These are phyloP conservation scores for Aspergillus thermomutatus DNA, from an alignment of 2,329 filamentous ascomycete species.

Conservation along the genomic window DNA sequence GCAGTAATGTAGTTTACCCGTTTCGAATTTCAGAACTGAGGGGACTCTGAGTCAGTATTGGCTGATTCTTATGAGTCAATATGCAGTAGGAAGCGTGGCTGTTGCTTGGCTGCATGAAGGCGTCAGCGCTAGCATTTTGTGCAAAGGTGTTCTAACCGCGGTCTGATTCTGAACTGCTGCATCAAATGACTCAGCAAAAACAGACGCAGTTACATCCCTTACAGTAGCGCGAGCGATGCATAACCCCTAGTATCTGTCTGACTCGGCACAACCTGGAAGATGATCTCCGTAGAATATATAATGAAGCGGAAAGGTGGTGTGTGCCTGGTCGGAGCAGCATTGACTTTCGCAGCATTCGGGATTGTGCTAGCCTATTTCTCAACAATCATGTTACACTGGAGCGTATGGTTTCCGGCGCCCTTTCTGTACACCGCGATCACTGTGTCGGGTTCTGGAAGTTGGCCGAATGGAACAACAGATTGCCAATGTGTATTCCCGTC, in stretches of 20 bases:
- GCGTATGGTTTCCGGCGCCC: background rate
- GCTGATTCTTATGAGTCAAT: background rate
- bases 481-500: conserved; percentile 26
- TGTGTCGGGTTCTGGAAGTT: background rate
- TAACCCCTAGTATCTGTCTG: background rate
- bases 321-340: background rate
- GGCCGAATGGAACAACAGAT: background rate
- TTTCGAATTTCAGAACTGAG: background rate
- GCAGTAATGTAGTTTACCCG: no score
- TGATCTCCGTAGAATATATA: background rate
- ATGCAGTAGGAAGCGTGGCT: no score
- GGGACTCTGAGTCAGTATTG: background rate
- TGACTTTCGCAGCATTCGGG: background rate
- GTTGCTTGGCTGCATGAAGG: no score
- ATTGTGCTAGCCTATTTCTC: background rate
- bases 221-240: background rate
- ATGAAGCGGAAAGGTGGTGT: background rate
- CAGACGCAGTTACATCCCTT: background rate
- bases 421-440: background rate
- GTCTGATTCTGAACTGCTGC: background rate
- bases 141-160: background rate
- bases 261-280: background rate
- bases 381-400: background rate
- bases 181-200: background rate
- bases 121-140: no score